Base-by-base conservation (phyloP, 306 rosid genomes). In the Gillenia trifoliata region DNA sequence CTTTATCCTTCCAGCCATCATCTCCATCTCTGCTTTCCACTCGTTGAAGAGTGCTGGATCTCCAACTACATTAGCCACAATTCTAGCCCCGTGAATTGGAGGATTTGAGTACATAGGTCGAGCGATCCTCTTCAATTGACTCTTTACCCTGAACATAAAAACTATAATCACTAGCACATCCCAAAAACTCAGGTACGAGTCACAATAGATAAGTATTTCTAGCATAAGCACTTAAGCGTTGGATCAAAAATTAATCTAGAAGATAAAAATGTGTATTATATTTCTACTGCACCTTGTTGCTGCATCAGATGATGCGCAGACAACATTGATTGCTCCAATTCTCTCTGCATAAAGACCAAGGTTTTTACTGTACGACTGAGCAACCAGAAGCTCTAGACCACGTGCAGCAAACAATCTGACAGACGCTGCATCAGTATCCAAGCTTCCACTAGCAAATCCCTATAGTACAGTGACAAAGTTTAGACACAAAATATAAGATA, bases 391-490 rank as follows among this genome's bases (percentile, higher is more conserved):
- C 85, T 94, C 99, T 91, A 92, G 75, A 56, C 96, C 97, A 70
- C 96, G 92, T 55, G 91, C 83, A 63, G 89, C 96, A 86, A 94
- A 94, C 82, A 87, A 79, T 88, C 99, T 85, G 83, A 94, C 97
- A 49, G 97, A 88, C 13, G 93, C 74, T 65, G 97, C 96, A 85
- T 92, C 99, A 56, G 52, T 87, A 79, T 92, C 99, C 65, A 94
- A 89, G 87, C 99, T 94, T 85, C 97, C 97, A 87, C 99, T 94
- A 73, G 99, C 99, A 89, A 94, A 94, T 25, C 99, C 99, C 99
- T 94, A 76, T 66, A 84, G 68, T 28, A 80, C 36, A 75, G 38
- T 30, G 20, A 66, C 33, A 29, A 45, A 28, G 15, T 54, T 64
- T 38, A 71, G 25, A 66, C 30, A 65, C 78, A 82, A 65, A 66